A percentile compares a stretch with the other conserved stretches of the same genome.
phyloP scores from a whole-genome alignment of 768 basidiomycete species.

The Russula emetica region DNA sequence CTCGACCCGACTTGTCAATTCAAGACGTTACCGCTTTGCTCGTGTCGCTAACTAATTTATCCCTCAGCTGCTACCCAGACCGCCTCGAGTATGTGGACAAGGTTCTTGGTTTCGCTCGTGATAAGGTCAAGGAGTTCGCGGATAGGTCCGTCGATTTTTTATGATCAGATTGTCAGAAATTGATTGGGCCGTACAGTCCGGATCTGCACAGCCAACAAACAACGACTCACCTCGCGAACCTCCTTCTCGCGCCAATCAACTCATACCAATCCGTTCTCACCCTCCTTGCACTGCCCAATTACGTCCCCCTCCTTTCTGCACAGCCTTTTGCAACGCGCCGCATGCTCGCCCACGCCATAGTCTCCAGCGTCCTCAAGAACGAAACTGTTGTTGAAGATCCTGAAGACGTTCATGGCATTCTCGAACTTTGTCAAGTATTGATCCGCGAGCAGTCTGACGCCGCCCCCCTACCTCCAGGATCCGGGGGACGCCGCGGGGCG shows the following conservation, averaged over 20 bases:
- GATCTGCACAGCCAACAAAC: slow-evolving; percentile 88
- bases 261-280: slow-evolving; percentile 96
- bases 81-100: slow-evolving; percentile 96
- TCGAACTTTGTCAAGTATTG: slow-evolving; percentile 88
- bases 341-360: slow-evolving; percentile 90
- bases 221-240: slow-evolving; percentile 80
- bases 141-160: slow-evolving; percentile 53
- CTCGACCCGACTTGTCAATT: slow-evolving; percentile 93
- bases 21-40: slow-evolving; percentile 96
- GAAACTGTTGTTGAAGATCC: slow-evolving; percentile 92
- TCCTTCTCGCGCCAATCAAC: slow-evolving; percentile 92
- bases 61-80: slow-evolving; percentile 95
- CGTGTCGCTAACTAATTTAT: slow-evolving; percentile 92
- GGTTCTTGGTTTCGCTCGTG: slow-evolving; percentile 81
- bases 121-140: slow-evolving; percentile 78
- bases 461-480: slow-evolving; percentile 37
- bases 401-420: slow-evolving; percentile 90
- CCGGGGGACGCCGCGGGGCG: slow-evolving; percentile 51
- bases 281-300: slow-evolving; percentile 91
- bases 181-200: slow-evolving; percentile 46
- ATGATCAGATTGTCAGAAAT: not conserved
- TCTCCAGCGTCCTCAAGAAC: slow-evolving; percentile 93
- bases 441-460: slow-evolving; percentile 79
- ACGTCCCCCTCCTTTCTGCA: slow-evolving; percentile 72
- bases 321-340: slow-evolving; percentile 90